These are phyloP conservation scores for Grammothele lineata DNA, from an alignment of 768 basidiomycete genomes.

Conservation along the genomic window DNA sequence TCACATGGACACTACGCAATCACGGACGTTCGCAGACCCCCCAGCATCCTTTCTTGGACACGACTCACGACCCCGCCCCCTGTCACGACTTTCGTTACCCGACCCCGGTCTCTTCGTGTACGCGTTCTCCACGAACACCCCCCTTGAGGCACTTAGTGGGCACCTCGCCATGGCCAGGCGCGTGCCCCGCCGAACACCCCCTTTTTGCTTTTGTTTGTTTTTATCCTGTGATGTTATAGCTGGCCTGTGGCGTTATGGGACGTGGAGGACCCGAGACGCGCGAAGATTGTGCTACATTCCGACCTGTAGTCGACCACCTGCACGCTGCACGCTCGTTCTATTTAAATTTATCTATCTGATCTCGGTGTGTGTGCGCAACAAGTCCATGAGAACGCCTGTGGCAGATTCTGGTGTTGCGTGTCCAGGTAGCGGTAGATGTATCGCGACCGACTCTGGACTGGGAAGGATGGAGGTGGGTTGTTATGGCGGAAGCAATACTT, in stretches of 20 bases:
- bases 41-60: neutral
- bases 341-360: slow-evolving; percentile 10
- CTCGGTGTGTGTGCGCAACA: no score
- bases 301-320: slow-evolving; percentile 10
- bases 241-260: slow-evolving; percentile 17
- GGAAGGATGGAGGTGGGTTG: no score
- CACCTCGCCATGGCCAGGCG: neutral
- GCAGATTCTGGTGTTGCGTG: no score
- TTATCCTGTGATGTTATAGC: slow-evolving; percentile 15
- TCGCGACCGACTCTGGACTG: no score
- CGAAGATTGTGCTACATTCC: slow-evolving; percentile 11
- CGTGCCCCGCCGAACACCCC: neutral
- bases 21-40: neutral
- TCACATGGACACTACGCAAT: no score
- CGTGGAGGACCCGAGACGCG: slow-evolving; percentile 8
- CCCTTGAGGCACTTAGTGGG: neutral
- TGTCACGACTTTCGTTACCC: neutral
- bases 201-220: neutral
- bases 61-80: neutral
- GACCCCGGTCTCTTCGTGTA: neutral
- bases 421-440: no score
- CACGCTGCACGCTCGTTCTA: slow-evolving; percentile 14
- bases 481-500: no score
- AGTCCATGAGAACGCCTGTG: no score
- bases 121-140: neutral